A percentile compares a stretch with the other conserved stretches of the same genome.
phyloP scores from a whole-genome alignment of 2,329 filamentous ascomycete genomes.

The Xylariaceae sp. region DNA sequence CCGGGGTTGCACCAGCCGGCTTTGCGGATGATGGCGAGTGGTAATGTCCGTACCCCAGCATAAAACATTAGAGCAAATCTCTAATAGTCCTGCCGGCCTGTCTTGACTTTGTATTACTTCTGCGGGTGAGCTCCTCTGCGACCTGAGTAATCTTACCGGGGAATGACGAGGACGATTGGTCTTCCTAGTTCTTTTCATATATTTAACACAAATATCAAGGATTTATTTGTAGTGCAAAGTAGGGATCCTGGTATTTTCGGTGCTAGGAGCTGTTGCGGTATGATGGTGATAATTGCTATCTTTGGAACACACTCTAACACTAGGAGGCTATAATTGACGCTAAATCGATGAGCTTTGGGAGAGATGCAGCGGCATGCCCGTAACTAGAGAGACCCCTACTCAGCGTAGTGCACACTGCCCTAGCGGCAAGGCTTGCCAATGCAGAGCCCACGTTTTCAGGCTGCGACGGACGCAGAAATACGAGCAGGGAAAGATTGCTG shows the following conservation, averaged over 20 bases:
- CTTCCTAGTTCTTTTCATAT: background rate
- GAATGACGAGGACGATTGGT: no score
- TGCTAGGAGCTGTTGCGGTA: slow-evolving; percentile 8
- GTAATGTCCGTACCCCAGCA: slow-evolving; percentile 25
- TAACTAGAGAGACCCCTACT: no score
- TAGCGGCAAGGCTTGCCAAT: slow-evolving; percentile 10
- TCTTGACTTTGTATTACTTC: no score
- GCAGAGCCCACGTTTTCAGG: slow-evolving; percentile 6
- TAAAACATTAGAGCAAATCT: slow-evolving; percentile 13
- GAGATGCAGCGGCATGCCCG: slow-evolving; percentile 6
- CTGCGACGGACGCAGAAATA: slow-evolving; percentile 21
- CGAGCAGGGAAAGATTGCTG: slow-evolving; percentile 3
- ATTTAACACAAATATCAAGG: background rate
- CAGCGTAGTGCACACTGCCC: slow-evolving; percentile 8
- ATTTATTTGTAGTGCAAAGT: no score
- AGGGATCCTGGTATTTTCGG: background rate
- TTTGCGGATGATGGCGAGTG: slow-evolving; percentile 25
- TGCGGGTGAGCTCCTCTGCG: no score
- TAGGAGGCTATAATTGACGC: slow-evolving; percentile 2
- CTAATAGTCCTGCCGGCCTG: no score
- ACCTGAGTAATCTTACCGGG: no score
- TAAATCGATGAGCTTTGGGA: slow-evolving; percentile 20
- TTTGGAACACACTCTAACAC: background rate
- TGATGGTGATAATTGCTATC: slow-evolving; percentile 18
- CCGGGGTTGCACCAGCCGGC: slow-evolving; percentile 23